Base-by-base conservation (phyloP, 2,329 filamentous ascomycete species). In the Colletotrichum acutatum region DNA sequence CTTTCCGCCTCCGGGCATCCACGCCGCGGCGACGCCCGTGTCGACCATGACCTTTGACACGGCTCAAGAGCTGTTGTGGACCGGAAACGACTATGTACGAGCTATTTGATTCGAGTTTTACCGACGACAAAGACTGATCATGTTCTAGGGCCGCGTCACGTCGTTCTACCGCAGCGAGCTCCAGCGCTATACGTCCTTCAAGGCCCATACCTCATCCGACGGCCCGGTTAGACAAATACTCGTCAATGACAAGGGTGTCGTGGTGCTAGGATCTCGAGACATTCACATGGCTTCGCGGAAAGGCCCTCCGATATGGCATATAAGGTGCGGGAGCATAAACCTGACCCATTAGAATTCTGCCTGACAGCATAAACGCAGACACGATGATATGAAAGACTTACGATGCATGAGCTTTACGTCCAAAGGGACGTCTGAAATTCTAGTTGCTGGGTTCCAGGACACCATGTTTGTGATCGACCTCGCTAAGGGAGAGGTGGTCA, bases 381-480 rank as follows among this genome's bases (percentile, higher is more conserved):
- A 91, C 78, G 86, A 91, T 32, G 92, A 93, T 68, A 97, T 98
- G 92, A 91, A 89, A 75, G 94, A 98, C 79, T 85, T 99, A 75
- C 91, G 91, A 77, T 98, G 97, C 83, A 98, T 98, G 95, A 96
- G 93, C 81, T 98, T 97, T 80, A 97, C 95, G 1, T 95, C 94
- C 32, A 95, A 95, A 79, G 93, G 93, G 9, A 94, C 93, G 30
- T 89, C 90, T 16, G 93, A 97, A 79, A 92, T 99, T 70, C 86
- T 99, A 24, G 94, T 96, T 42, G 97, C 95, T 59, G 97, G 97
- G 59, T 90, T 92, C 76, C 97, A 99, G 83, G 90, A 93, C 68
- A 89, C 89, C 62, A 97, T 99, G 93, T 93, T 98, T 80, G 92
- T 91, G 24, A 88, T 93, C 74, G 90, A 92, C 80, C 87, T 91